Evolutionary conservation across 2,329 filamentous ascomycete genomes (phyloP).

Genomic region (Pyricularia grisea): DNA sequence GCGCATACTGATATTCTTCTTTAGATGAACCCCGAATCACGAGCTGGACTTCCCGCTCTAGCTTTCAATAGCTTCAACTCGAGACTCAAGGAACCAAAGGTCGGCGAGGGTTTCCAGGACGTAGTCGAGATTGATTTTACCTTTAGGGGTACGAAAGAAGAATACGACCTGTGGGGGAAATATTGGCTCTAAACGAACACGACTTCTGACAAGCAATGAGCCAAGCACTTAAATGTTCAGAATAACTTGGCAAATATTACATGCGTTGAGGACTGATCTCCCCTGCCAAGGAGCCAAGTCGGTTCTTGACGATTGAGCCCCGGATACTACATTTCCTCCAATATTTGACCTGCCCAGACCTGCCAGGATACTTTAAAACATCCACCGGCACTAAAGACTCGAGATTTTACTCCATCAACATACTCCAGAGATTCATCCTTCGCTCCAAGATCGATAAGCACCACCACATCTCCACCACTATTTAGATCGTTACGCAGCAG

Average conservation of each 20-base stretch:
- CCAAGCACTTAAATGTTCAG: neutral
- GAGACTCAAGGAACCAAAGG: slow-evolving; percentile 62
- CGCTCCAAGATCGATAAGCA: neutral
- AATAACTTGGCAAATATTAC: neutral
- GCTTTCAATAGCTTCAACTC: slow-evolving; percentile 71
- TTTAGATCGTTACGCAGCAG: neutral
- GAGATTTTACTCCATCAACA: too few species aligned
- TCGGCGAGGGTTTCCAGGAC: slow-evolving; percentile 76
- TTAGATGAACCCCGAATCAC: slow-evolving; percentile 73
- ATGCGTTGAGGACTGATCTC: neutral
- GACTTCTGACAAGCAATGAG: neutral
- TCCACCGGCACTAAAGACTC: too few species aligned
- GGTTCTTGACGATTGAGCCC: neutral
- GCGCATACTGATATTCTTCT: slow-evolving; percentile 74
- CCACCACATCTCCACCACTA: neutral
- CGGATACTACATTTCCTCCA: too few species aligned
- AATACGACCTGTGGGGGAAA: slow-evolving; percentile 62
- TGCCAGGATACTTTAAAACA: too few species aligned
- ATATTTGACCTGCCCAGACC: too few species aligned
- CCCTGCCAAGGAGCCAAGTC: neutral
- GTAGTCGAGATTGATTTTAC: slow-evolving; percentile 66
- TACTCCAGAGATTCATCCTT: neutral
- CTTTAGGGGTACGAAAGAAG: slow-evolving; percentile 61
- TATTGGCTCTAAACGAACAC: slow-evolving; percentile 59
- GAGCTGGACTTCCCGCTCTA: slow-evolving; percentile 62